Percentiles rank a stretch among this genome's conserved stretches.
Conservation (phyloP, 768 basidiomycete genomes). For the Boletus barrowsii region DNA sequence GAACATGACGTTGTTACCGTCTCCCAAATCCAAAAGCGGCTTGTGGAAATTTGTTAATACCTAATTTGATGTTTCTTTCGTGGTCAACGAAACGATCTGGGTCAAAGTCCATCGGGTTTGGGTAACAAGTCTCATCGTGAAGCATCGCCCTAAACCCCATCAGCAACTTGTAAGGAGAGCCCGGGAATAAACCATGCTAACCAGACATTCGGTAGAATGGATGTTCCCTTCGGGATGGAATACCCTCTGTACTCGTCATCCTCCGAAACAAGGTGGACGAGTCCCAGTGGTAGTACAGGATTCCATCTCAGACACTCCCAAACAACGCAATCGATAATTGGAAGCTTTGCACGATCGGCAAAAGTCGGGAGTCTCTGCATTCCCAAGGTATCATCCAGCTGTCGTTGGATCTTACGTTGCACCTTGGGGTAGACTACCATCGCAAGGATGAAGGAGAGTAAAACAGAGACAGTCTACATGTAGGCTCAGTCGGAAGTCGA, state of each 20-base stretch:
- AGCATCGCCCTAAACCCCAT: constrained; percentile 37
- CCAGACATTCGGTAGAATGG: constrained; percentile 49
- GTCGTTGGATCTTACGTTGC: constrained; percentile 45
- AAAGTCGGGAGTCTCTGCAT: constrained; percentile 44
- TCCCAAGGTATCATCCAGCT: constrained; percentile 49
- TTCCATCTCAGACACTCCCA: constrained; percentile 42
- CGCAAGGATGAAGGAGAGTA: constrained; percentile 50
- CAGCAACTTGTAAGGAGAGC: constrained; percentile 14
- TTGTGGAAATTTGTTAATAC: constrained; percentile 36
- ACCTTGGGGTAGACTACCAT: constrained; percentile 54
- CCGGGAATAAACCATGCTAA: constrained; percentile 16
- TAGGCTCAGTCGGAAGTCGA: constrained; percentile 11
- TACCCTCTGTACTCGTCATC: constrained; percentile 47
- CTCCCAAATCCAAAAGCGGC: constrained; percentile 42
- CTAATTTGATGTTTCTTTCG: constrained; percentile 24
- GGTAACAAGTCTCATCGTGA: constrained; percentile 38
- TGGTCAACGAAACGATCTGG: constrained; percentile 35
- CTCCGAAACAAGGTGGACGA: constrained; percentile 24
- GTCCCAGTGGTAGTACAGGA: constrained; percentile 32
- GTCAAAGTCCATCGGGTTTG: constrained; percentile 39
- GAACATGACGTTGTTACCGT: constrained; percentile 25
- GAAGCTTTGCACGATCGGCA: constrained; percentile 39
- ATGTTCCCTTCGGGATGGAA: constrained; percentile 43
- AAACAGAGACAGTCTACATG: constrained; percentile 46
- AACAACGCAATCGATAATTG: constrained; percentile 36